Conservation (phyloP, 768 basidiomycete genomes). For the Mycena leptocephala region DNA sequence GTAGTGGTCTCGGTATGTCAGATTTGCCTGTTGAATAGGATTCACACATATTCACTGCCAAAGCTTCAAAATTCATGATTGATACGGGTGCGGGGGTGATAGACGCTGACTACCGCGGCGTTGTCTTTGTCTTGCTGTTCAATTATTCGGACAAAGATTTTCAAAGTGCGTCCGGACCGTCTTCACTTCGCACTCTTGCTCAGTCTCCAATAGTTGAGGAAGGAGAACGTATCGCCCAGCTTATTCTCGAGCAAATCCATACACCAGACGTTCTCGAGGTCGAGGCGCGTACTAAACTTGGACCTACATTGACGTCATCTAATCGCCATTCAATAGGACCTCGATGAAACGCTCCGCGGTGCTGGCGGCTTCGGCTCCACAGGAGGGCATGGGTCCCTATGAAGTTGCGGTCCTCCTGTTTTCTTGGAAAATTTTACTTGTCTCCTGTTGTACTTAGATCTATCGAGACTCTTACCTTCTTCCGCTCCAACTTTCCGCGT, state of each 20-base stretch:
- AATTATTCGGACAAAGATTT: constrained; percentile 95
- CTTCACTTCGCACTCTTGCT: neutral
- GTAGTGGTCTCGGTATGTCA: constrained; percentile 91
- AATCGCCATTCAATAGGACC: constrained; percentile 64
- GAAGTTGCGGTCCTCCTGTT: constrained; percentile 34
- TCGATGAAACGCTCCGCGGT: constrained; percentile 91
- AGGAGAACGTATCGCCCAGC: constrained; percentile 96
- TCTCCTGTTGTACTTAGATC: neutral
- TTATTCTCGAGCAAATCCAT: constrained; percentile 93
- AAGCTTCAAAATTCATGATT: constrained; percentile 96
- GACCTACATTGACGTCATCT: constrained; percentile 15
- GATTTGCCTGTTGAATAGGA: neutral
- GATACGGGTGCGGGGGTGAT: constrained; percentile 98
- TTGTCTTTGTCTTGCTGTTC: constrained; percentile 93
- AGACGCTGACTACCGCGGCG: constrained; percentile 96
- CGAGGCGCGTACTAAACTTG: constrained; percentile 66
- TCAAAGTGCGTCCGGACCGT: constrained; percentile 66
- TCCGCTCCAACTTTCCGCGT: no score
- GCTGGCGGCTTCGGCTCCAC: constrained; percentile 95
- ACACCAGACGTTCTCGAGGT: constrained; percentile 92
- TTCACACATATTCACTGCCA: neutral
- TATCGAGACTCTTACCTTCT: neutral
- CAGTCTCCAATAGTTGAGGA: constrained; percentile 75
- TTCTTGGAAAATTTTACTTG: constrained; percentile 15
- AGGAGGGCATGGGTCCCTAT: constrained; percentile 81